These are phyloP conservation scores for Dictyostelium intermedium DNA, from an alignment of 78 protist species.

Conservation along the genomic window DNA sequence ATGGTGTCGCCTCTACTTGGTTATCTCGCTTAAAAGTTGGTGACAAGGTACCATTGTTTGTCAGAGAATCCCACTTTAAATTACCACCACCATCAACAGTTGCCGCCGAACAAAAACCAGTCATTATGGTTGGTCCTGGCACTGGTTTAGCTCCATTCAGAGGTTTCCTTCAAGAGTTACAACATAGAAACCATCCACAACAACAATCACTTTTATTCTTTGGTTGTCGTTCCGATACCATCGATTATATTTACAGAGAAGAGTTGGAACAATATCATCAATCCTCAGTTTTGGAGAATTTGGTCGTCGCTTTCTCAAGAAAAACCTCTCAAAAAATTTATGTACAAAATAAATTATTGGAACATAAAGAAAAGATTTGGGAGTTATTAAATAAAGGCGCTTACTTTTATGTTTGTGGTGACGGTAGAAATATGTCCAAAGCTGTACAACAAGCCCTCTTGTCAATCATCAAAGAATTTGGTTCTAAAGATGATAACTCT, in stretches of 20 bases:
- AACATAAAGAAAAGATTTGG: conserved; percentile 75
- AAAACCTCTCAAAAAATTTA: conserved; percentile 69
- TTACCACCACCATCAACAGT: conserved; percentile 81
- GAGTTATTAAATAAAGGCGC: conserved; percentile 37
- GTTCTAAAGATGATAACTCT: conserved; percentile 59
- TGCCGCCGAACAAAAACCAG: conserved; percentile 59
- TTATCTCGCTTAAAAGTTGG: conserved; percentile 59
- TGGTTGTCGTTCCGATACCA: conserved; percentile 90
- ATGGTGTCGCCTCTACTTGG: conserved; percentile 91
- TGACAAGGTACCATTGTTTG: conserved; percentile 76
- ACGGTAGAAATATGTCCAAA: conserved; percentile 87
- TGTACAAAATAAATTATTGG: conserved; percentile 85
- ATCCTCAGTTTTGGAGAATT: conserved; percentile 26
- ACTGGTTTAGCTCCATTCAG: conserved; percentile 98
- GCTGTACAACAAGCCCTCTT: conserved; percentile 77
- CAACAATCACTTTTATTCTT: conserved; percentile 81
- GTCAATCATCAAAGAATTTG: conserved; percentile 33
- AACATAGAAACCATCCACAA: background rate
- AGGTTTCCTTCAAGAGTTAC: conserved; percentile 89
- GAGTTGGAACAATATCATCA: conserved; percentile 72
- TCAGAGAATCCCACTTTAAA: conserved; percentile 85
- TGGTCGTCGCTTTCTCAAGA: conserved; percentile 82
- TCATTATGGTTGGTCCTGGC: conserved; percentile 97
- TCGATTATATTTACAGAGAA: conserved; percentile 89
- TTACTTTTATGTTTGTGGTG: conserved; percentile 83